These are phyloP conservation scores for Panicum hallii DNA, from an alignment of 202 grass and related monocot species.

Conservation along the genomic window DNA sequence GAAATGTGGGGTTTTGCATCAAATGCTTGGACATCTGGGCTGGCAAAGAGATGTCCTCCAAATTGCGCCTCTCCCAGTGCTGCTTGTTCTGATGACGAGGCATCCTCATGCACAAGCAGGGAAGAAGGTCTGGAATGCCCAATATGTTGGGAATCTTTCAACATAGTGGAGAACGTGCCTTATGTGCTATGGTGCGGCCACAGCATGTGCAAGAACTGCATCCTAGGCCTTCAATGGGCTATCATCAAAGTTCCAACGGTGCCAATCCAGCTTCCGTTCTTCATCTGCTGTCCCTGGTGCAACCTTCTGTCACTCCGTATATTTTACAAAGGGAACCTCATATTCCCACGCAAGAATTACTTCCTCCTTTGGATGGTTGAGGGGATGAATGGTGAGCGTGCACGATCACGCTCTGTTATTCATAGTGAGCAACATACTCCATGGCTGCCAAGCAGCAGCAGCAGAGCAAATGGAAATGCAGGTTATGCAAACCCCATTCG, in stretches of 20 bases:
- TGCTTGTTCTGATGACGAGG: conserved; percentile 74
- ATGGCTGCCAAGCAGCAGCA: conserved; percentile 45
- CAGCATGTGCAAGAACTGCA: conserved; percentile 61
- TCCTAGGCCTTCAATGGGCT: conserved; percentile 77
- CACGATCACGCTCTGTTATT: conserved; percentile 45
- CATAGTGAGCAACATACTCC: conserved; percentile 24
- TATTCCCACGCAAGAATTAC: conserved; percentile 85
- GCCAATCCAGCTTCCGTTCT: conserved; percentile 75
- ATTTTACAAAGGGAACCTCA: conserved; percentile 78
- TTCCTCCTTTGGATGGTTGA: conserved; percentile 97
- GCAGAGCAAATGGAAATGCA: conserved; percentile 44
- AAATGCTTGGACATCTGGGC: conserved; percentile 42
- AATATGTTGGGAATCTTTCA: conserved; percentile 94
- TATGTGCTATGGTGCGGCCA: conserved; percentile 60
- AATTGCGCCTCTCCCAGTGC: conserved; percentile 43
- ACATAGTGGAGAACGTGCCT: conserved; percentile 89
- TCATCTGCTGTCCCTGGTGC: conserved; percentile 86
- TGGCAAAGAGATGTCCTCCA: conserved; percentile 47
- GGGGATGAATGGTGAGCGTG: conserved; percentile 75
- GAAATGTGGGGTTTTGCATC: conserved; percentile 57
- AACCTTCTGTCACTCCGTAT: conserved; percentile 68
- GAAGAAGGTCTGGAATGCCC: conserved; percentile 49
- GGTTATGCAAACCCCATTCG: conserved; percentile 35
- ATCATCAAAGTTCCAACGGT: conserved; percentile 71
- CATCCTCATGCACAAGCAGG: conserved; percentile 70